Evolutionary conservation across 345 rosid genomes (phyloP).

Genomic region (Eucalyptus erythrocorys): DNA sequence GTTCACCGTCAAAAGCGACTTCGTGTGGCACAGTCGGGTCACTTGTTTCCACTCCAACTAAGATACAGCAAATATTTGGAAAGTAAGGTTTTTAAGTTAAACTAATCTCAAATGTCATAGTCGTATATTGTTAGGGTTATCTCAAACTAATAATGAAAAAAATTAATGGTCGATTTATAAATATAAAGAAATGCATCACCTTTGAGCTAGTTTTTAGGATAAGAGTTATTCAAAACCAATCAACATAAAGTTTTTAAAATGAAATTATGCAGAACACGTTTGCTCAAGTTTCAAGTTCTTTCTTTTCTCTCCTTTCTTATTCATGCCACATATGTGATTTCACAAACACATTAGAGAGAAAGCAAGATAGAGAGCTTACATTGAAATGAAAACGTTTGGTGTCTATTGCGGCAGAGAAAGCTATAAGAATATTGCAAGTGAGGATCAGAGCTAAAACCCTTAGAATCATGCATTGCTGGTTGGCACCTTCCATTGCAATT

Average conservation of each 20-base stretch:
- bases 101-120: neutral
- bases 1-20: constrained; percentile 49
- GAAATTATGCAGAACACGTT: neutral
- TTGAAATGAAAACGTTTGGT: constrained; percentile 35
- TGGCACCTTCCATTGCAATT: neutral
- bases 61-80: neutral
- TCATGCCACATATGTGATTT: neutral
- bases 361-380: constrained; percentile 1
- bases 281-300: neutral
- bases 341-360: neutral
- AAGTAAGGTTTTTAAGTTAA: neutral
- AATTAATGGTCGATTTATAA: no score
- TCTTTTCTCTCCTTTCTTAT: neutral
- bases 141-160: fast-evolving
- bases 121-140: neutral
- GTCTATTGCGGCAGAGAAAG: constrained; percentile 7
- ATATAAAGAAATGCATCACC: no score
- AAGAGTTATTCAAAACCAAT: no score
- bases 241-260: neutral
- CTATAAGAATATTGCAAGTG: neutral
- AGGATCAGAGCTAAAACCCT: neutral
- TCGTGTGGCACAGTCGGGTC: constrained; percentile 42
- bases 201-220: no score
- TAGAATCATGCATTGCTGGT: neutral
- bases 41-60: constrained; percentile 47